These are phyloP conservation scores for Ampelocalamus luodianensis DNA, from an alignment of 176 grass and related monocot genomes.

Conservation along the genomic window DNA sequence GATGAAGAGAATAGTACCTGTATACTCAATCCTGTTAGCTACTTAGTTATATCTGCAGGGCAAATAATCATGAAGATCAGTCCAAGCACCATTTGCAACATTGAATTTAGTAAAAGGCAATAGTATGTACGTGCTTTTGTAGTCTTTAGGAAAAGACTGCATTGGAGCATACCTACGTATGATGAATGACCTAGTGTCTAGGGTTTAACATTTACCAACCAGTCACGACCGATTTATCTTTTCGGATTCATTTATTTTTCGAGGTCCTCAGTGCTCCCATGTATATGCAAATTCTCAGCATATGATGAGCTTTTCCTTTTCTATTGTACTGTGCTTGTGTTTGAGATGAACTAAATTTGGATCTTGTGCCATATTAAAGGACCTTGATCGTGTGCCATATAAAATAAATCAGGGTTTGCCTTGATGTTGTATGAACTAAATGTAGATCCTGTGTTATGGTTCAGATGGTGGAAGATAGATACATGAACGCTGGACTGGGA, in stretches of 20 bases:
- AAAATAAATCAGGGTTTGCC: too few relatives aligned
- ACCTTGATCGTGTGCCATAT: neutral
- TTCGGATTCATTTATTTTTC: neutral
- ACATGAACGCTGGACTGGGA: too few relatives aligned
- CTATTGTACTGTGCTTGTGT: conserved; percentile 14
- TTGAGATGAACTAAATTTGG: neutral
- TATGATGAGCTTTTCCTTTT: conserved; percentile 1
- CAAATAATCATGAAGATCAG: neutral
- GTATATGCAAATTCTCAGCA: neutral
- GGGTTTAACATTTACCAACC: neutral
- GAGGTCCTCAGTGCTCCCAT: neutral
- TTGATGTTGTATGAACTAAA: too few relatives aligned
- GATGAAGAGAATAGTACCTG: neutral
- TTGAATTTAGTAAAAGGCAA: neutral
- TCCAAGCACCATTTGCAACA: neutral
- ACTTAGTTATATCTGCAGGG: neutral
- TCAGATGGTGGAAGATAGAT: too few relatives aligned
- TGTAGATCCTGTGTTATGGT: too few relatives aligned
- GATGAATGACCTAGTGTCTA: conserved; percentile 2
- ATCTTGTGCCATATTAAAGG: neutral
- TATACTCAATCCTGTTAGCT: neutral
- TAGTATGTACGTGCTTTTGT: neutral
- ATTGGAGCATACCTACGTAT: neutral
- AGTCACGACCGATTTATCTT: neutral
- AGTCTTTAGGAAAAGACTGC: conserved; percentile 1